Base-by-base conservation (phyloP, 768 basidiomycete species). In the Psilocybe azurescens region DNA sequence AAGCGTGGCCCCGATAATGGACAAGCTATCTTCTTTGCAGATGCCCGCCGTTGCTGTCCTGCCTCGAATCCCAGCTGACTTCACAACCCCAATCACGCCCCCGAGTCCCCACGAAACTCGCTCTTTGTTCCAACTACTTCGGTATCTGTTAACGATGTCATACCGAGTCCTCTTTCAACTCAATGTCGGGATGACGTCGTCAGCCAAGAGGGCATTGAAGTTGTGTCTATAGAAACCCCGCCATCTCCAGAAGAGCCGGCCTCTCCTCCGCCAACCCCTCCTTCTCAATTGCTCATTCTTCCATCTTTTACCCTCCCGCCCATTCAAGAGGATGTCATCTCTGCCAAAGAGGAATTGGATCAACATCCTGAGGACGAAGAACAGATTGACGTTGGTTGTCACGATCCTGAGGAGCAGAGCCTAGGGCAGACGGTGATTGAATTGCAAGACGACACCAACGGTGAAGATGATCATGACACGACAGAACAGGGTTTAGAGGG, bases 81-180 rank as follows among this genome's bases (percentile, higher is more conserved):
- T 74, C 59, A 68, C 71, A 61, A 74, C 74, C 20, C 76, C 76
- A 47, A 74, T 75, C 56, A 77, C 76, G 9, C 76, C 76, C 3
- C 76, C 11, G 75, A 73, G 29, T 75, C 76, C 11, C 75, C 73
- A 13, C 70, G 70, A 29, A 64, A 70, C 56, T 74, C 73, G n/a
- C 46, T 65, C 24, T 58, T 66, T 5, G 33, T 70, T 29, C 63
- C 65, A 20, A 57, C 61, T 18, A 48, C 55, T 8, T 59, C 60
- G n/a, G 57, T 59, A 48, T 66, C 64, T 28, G 48, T 56, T 20
- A 52, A 38, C 7, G 53, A 56, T n/a, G 28, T 59, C 18, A 30
- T 65, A 18, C 58, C 63, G n/a, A 62, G 41, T 24, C 59, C 59
- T 51, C 30, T 50, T 58, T 49, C 56, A 33, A 16, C 59, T 58